These are phyloP conservation scores for Phytophthora constricta DNA, from an alignment of 352 stramenopile genomes.

Conservation along the genomic window DNA sequence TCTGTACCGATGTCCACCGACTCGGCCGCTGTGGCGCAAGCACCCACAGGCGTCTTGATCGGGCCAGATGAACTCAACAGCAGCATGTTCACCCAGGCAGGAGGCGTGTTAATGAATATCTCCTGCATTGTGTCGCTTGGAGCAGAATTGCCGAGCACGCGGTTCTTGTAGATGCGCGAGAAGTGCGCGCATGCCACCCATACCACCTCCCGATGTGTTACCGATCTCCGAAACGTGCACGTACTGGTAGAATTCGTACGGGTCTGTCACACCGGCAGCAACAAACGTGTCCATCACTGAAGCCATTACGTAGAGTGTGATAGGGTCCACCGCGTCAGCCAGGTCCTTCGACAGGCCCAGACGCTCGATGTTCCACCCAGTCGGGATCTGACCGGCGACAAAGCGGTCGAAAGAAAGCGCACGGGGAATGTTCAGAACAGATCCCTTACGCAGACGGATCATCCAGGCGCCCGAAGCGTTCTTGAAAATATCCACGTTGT, in stretches of 20 bases:
- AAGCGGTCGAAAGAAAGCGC: slow-evolving; percentile 86
- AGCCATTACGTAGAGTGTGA: slow-evolving; percentile 77
- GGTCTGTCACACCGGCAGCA: slow-evolving; percentile 79
- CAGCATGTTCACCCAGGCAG: slow-evolving; percentile 92
- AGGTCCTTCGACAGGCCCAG: slow-evolving; percentile 85
- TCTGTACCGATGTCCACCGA: slow-evolving; percentile 90
- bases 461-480: slow-evolving; percentile 72
- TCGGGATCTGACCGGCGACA: slow-evolving; percentile 89
- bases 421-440: slow-evolving; percentile 81
- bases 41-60: slow-evolving; percentile 90
- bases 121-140: slow-evolving; percentile 85
- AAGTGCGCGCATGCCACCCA: slow-evolving; percentile 82
- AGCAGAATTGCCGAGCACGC: slow-evolving; percentile 73
- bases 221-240: slow-evolving; percentile 89
- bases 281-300: slow-evolving; percentile 89
- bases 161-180: slow-evolving; percentile 77
- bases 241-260: slow-evolving; percentile 93
- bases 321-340: slow-evolving; percentile 77
- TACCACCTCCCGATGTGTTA: slow-evolving; percentile 85
- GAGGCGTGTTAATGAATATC: slow-evolving; percentile 89
- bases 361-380: slow-evolving; percentile 85
- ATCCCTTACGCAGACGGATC: slow-evolving; percentile 83
- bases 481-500: slow-evolving; percentile 87
- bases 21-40: slow-evolving; percentile 87
- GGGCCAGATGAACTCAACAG: slow-evolving; percentile 85